phyloP scores from a whole-genome alignment of 179 eudicot species.

The Heliamphora pulchella region DNA sequence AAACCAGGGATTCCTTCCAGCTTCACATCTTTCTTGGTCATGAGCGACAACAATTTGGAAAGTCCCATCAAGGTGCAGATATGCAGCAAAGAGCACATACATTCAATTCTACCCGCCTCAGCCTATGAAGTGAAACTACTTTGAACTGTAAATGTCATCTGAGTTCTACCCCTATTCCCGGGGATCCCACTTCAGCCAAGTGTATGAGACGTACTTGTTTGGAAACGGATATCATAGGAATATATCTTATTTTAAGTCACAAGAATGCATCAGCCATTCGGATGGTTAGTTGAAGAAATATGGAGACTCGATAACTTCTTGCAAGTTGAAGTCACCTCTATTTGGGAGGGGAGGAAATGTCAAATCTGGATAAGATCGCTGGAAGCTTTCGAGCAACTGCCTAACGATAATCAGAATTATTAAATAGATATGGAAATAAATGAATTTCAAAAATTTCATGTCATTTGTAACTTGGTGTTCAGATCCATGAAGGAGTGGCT shows the following conservation, averaged over 20 bases:
- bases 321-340: conserved; percentile 8
- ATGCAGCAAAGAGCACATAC: neutral
- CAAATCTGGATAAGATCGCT: neutral
- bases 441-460: too few relatives aligned
- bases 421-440: neutral
- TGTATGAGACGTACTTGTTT: neutral
- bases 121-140: neutral
- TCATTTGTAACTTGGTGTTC: too few relatives aligned
- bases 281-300: conserved; percentile 6
- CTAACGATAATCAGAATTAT: neutral
- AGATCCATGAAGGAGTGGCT: too few relatives aligned
- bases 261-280: neutral
- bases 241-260: too few relatives aligned
- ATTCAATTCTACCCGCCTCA: neutral
- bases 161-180: neutral
- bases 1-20: neutral
- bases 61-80: neutral
- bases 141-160: neutral
- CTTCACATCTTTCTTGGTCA: neutral
- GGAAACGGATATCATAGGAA: neutral
- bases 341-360: conserved; percentile 6
- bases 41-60: too few relatives aligned
- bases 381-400: conserved; percentile 6
- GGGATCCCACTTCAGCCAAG: neutral
- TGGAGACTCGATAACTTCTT: neutral